Percentiles rank a stretch among this genome's conserved stretches.
phyloP scores from a whole-genome alignment of 164 flowering plant genomes.

The Dillenia turbinata region DNA sequence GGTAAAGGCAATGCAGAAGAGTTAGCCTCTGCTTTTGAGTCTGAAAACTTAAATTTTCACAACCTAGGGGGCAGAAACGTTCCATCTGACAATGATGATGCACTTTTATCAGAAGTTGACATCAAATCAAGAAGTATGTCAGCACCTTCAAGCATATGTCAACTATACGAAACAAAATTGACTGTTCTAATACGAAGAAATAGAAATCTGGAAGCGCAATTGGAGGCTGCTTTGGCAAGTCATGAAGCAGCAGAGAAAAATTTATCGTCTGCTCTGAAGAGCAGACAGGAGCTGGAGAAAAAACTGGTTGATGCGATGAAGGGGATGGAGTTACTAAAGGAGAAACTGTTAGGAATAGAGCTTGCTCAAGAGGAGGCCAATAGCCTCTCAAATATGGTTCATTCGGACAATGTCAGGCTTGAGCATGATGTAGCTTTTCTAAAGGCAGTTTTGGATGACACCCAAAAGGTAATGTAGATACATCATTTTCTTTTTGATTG shows the following conservation, averaged over 20 bases:
- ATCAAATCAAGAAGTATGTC: constrained; percentile 26
- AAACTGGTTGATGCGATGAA: constrained; percentile 54
- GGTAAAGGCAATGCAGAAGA: constrained; percentile 33
- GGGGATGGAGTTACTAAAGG: constrained; percentile 79
- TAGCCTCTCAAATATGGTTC: constrained; percentile 82
- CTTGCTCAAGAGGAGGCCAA: constrained; percentile 91
- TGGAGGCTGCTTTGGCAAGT: constrained; percentile 59
- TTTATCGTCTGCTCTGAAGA: constrained; percentile 55
- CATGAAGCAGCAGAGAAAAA: constrained; percentile 73
- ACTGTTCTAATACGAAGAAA: constrained; percentile 57
- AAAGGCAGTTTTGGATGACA: constrained; percentile 92
- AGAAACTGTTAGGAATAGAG: constrained; percentile 69
- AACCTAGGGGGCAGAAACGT: constrained; percentile 29
- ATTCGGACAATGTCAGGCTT: constrained; percentile 94
- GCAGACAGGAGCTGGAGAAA: constrained; percentile 76
- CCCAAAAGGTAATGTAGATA: constrained; percentile 69
- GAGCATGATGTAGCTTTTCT: constrained; percentile 98
- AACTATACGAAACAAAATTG: constrained; percentile 63
- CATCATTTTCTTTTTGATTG: background rate
- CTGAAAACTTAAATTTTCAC: constrained; percentile 29
- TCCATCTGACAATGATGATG: constrained; percentile 35
- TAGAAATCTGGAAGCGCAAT: constrained; percentile 73
- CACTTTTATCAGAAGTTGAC: constrained; percentile 35
- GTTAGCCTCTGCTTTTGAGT: constrained; percentile 26
- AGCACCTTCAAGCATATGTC: constrained; percentile 43